Conservation (phyloP, 2,329 filamentous ascomycete species). For the Pyrenophora teres region DNA sequence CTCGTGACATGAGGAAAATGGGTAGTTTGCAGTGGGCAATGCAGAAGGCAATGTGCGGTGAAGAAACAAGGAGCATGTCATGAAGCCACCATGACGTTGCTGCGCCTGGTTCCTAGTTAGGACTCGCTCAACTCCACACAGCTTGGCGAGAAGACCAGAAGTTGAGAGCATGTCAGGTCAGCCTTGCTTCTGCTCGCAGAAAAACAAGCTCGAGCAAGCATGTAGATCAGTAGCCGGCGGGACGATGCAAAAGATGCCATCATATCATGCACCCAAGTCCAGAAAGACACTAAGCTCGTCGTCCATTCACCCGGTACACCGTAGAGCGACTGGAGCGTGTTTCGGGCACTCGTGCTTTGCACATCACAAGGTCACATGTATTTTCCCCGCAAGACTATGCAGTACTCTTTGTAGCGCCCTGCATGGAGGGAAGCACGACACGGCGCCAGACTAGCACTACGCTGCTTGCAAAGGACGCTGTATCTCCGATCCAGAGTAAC, state of each 20-base stretch:
- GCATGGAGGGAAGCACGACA: constrained; percentile 1
- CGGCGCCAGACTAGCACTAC: not conserved
- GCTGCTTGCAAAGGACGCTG: no score
- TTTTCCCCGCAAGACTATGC: not conserved
- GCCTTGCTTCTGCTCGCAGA: not conserved
- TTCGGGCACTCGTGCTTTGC: not conserved
- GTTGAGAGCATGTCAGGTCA: no score
- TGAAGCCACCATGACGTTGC: not conserved
- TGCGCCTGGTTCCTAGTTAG: not conserved
- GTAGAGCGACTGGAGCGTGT: not conserved
- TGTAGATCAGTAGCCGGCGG: not conserved
- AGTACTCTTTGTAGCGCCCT: not conserved
- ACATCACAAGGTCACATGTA: constrained; percentile 1
- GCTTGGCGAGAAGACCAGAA: no score
- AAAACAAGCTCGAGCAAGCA: not conserved
- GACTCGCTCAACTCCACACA: no score
- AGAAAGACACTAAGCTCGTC: not conserved
- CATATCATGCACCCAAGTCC: constrained; percentile 2
- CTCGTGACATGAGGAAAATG: constrained; percentile 4
- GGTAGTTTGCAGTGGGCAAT: constrained; percentile 3
- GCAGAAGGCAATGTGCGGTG: constrained; percentile 3
- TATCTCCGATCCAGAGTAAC: not conserved
- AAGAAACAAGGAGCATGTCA: not conserved
- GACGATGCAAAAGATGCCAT: constrained; percentile 2
- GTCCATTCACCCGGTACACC: constrained; percentile 3